Evolutionary conservation across 306 rosid genomes (phyloP).

Genomic region (Malus sieversii): DNA sequence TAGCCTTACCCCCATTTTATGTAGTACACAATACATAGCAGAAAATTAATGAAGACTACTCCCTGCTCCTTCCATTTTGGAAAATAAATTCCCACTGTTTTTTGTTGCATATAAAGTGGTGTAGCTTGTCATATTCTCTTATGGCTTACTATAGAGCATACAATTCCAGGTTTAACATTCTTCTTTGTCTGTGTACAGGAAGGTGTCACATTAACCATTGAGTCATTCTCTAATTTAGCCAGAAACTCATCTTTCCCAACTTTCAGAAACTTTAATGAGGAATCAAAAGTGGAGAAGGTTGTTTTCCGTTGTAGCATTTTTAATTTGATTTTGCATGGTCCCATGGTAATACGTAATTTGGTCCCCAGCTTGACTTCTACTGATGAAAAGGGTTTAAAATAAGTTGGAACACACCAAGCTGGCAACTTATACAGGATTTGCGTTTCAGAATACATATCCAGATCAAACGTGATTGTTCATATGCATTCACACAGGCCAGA

Average conservation of each 20-base stretch:
- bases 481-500: not conserved
- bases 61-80: not conserved
- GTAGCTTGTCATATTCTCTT: not conserved
- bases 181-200: constrained; percentile 43
- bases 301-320: constrained; percentile 9
- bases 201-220: constrained; percentile 54
- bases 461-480: not conserved
- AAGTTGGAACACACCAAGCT: not conserved
- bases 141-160: not conserved
- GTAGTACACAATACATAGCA: not conserved
- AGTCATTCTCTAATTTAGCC: constrained; percentile 60
- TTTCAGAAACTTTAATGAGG: constrained; percentile 30
- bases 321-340: not conserved
- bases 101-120: not conserved
- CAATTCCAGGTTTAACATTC: not conserved
- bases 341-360: not conserved
- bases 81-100: not conserved
- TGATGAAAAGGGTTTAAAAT: not conserved
- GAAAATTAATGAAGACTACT: not conserved
- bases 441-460: not conserved
- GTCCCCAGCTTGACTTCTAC: not conserved
- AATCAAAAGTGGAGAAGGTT: constrained; percentile 77
- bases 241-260: constrained; percentile 38
- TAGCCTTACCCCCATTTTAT: too few species aligned
- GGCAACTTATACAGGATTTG: not conserved